Conservation (phyloP, 2,329 filamentous ascomycete species). For the Penicillium sp. region DNA sequence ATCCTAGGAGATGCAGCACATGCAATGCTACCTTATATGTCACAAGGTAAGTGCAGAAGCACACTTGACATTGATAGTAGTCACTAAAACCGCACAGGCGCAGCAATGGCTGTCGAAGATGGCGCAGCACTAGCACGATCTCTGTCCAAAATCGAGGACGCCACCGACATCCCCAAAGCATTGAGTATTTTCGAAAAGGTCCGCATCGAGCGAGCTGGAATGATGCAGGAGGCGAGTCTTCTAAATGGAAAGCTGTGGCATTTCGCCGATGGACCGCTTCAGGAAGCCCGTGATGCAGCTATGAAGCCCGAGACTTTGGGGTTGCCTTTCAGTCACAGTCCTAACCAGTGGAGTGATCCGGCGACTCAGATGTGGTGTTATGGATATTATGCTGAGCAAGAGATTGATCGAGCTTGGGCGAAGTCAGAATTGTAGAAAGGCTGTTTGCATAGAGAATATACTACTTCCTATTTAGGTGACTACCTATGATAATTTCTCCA, state of each 20-base stretch:
- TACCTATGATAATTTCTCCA: no score
- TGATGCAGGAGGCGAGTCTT: constrained; percentile 48
- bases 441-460: not conserved
- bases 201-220: constrained; percentile 34
- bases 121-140: constrained; percentile 40
- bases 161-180: constrained; percentile 30
- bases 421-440: not conserved
- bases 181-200: constrained; percentile 43
- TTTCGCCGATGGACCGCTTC: constrained; percentile 46
- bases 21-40: constrained; percentile 49
- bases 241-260: constrained; percentile 53
- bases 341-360: constrained; percentile 53
- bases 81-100: constrained; percentile 27
- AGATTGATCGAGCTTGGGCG: constrained; percentile 35
- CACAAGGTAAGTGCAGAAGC: constrained; percentile 26
- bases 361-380: constrained; percentile 51
- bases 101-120: constrained; percentile 49
- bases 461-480: not conserved
- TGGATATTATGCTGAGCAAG: constrained; percentile 49
- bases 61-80: no score
- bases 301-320: constrained; percentile 46
- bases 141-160: constrained; percentile 30
- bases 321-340: constrained; percentile 38
- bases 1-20: constrained; percentile 48
- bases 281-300: constrained; percentile 44